Evolutionary conservation across 2,329 filamentous ascomycete species (phyloP).

Genomic region (Fusarium tanahbumbuense): DNA sequence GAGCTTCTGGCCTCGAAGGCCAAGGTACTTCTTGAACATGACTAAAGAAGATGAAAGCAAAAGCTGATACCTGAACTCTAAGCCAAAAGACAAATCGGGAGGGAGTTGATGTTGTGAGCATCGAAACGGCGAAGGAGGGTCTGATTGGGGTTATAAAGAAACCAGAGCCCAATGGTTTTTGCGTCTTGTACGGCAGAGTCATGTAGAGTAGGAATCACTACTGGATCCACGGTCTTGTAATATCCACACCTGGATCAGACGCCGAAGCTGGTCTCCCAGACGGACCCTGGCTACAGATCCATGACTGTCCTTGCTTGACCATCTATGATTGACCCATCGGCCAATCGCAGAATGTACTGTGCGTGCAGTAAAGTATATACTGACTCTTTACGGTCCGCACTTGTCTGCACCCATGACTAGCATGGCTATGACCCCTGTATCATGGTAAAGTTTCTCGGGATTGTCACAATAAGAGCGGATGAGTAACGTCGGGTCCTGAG

Average conservation of each 20-base stretch:
- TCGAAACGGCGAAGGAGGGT: conserved; percentile 10
- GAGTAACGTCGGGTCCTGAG: neutral
- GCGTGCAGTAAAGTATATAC: conserved; percentile 3
- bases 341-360: conserved; percentile 2
- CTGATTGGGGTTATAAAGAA: conserved; percentile 36
- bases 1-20: conserved; percentile 72
- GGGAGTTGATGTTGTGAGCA: conserved; percentile 1
- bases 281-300: conserved; percentile 10
- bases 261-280: conserved; percentile 5
- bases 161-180: conserved; percentile 3
- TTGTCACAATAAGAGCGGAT: neutral
- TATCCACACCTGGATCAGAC: conserved; percentile 29
- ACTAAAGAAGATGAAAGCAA: conserved; percentile 4
- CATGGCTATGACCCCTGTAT: conserved; percentile 20
- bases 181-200: conserved; percentile 31
- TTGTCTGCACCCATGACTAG: conserved; percentile 1
- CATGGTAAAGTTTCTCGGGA: conserved; percentile 3
- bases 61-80: conserved; percentile 7
- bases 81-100: neutral
- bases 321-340: conserved; percentile 15
- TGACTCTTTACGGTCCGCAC: conserved; percentile 8
- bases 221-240: conserved; percentile 28
- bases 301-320: conserved; percentile 15
- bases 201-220: conserved; percentile 24
- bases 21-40: conserved; percentile 65